Evolutionary conservation across 1,139 yeast genomes (phyloP), one percentile per base, ranked within the genome.

Genomic region (Geotrichum macrosporum): DNA sequence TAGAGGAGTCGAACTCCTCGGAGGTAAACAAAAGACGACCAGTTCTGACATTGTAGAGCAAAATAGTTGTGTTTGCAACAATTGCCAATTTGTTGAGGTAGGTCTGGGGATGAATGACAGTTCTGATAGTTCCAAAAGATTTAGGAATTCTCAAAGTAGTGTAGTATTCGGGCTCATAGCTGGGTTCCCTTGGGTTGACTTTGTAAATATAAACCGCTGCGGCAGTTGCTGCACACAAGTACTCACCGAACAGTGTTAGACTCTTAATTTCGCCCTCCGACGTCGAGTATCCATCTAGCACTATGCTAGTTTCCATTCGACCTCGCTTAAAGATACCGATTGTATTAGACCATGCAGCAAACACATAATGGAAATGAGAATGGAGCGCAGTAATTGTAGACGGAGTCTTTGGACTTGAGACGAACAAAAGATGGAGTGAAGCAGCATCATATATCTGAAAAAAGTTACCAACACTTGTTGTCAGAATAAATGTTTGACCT

Each of bases 371-470:
- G 70, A 78, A 80, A 66, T 87, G 95, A 1, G 96, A 82, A 19
- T 82, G 75, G 48, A 92, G 70, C 31, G 83, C 77, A 10, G 83
- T 77, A 55, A 92, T 89, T 50, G 77, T 76, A 9, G 77, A 62
- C 0, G 82, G 75, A 0, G 95, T 81, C 61, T 85, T 94, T 26
- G 76, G 76, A 55, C 80, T 86, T 1, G 96, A 86, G 9, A 92
- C 95, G 67, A 92, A 94, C 32, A 92, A 69, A 55, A 92, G 72
- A 58, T 86, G 94, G 53, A 92, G 73, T 4, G 86, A 87, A 35
- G 92, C 78, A 13, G 95, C 95, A 69, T 92, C 98, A 61, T 85
- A 94, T 32, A 92, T 86, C 65, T 92, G 98, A 67, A 92, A 87
- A 1, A 94, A 77, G 50, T 80, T 75, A 4, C 96, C 98, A 22